Evolutionary conservation across 2,329 filamentous ascomycete genomes (phyloP).

Genomic region (Sordariomycetes sp.): DNA sequence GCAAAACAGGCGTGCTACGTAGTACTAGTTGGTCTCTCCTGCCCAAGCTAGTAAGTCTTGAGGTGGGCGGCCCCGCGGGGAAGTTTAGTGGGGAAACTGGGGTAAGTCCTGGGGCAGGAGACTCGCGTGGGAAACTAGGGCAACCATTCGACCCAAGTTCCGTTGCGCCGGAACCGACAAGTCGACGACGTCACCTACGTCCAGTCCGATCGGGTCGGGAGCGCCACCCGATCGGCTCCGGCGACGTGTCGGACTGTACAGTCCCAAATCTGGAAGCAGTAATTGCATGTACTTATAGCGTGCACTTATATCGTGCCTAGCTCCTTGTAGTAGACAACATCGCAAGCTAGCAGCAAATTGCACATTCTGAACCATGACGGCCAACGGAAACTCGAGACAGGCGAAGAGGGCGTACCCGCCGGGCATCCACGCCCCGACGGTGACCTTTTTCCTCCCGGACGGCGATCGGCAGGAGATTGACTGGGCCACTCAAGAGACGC

Average conservation of each 20-base stretch:
- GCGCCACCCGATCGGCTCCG: not conserved
- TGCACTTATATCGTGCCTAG: not conserved
- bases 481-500: slow-evolving; percentile 37
- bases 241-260: not conserved
- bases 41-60: not conserved
- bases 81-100: too few species aligned
- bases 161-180: too few species aligned
- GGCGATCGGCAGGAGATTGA: slow-evolving; percentile 36
- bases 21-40: not conserved
- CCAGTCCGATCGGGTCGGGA: not conserved
- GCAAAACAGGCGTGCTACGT: not conserved
- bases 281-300: not conserved
- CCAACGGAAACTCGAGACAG: not conserved
- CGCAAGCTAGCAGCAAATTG: not conserved
- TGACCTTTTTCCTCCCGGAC: slow-evolving; percentile 37
- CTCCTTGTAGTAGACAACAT: not conserved
- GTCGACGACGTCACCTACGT: not conserved
- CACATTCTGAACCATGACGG: not conserved
- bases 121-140: too few species aligned
- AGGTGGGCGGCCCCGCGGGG: not conserved
- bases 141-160: too few species aligned
- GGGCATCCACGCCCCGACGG: slow-evolving; percentile 39
- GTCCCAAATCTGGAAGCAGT: not conserved
- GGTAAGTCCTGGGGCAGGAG: too few species aligned
- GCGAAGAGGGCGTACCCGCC: slow-evolving; percentile 24